A percentile compares a stretch with the other conserved stretches of the same genome.
Evolutionary conservation across 2,329 filamentous ascomycete genomes (phyloP).

Genomic region (Colletotrichum sp.): DNA sequence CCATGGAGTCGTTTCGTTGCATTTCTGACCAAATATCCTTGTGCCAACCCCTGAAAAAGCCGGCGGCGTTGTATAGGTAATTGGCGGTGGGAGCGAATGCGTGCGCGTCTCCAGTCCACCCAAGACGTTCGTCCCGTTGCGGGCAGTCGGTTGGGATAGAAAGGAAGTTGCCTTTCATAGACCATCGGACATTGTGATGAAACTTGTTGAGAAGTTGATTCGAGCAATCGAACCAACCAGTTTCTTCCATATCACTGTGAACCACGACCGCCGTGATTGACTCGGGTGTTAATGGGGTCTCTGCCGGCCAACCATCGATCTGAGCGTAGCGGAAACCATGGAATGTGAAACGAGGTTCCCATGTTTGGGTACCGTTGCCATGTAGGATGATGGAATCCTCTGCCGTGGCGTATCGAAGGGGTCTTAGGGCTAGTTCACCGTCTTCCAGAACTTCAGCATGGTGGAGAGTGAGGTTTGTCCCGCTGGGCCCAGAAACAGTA

Average conservation of each 20-base stretch:
- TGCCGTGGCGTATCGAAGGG: slow-evolving; percentile 47
- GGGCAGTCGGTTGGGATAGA: slow-evolving; percentile 63
- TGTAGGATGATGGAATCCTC: slow-evolving; percentile 42
- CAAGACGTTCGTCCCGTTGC: slow-evolving; percentile 58
- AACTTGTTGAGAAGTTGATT: slow-evolving; percentile 56
- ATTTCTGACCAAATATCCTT: slow-evolving; percentile 46
- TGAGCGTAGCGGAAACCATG: slow-evolving; percentile 59
- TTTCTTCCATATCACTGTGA: slow-evolving; percentile 57
- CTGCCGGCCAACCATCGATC: slow-evolving; percentile 45
- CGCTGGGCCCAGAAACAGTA: slow-evolving; percentile 37
- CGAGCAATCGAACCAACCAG: slow-evolving; percentile 57
- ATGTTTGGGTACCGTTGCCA: slow-evolving; percentile 28
- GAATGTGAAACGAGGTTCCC: slow-evolving; percentile 56
- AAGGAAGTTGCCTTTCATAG: slow-evolving; percentile 64
- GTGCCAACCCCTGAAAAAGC: slow-evolving; percentile 55
- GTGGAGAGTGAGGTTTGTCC: slow-evolving; percentile 46
- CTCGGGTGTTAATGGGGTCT: slow-evolving; percentile 22
- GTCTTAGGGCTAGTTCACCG: slow-evolving; percentile 43
- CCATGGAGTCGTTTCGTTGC: slow-evolving; percentile 25
- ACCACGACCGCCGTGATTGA: slow-evolving; percentile 38
- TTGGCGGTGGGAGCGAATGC: slow-evolving; percentile 55
- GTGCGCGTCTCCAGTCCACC: slow-evolving; percentile 58
- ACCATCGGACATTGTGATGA: slow-evolving; percentile 59
- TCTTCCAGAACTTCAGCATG: slow-evolving; percentile 63
- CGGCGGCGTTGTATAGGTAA: slow-evolving; percentile 58